Evolutionary conservation across 768 basidiomycete species (phyloP).

Genomic region (Rubroboletus pulcherrimus): DNA sequence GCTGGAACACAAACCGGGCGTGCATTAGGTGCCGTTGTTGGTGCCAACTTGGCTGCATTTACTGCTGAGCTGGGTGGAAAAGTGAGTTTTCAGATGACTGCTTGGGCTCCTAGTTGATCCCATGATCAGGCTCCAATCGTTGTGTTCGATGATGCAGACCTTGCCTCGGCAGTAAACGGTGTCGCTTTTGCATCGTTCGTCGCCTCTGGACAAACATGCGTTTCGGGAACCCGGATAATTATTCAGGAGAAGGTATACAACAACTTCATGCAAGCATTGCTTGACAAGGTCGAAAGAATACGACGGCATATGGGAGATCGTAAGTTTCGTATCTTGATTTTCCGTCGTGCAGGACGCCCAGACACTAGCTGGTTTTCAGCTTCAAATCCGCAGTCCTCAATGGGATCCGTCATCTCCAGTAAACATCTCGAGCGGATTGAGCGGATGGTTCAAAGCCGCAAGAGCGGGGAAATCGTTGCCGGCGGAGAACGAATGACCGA

Average conservation of each 20-base stretch:
- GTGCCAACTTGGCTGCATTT: constrained; percentile 66
- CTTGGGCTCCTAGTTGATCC: background rate
- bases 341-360: background rate
- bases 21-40: constrained; percentile 68
- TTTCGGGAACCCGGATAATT: constrained; percentile 85
- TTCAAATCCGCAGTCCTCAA: constrained; percentile 61
- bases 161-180: constrained; percentile 74
- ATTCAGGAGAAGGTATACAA: constrained; percentile 70
- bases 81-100: constrained; percentile 33
- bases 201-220: constrained; percentile 86
- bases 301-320: constrained; percentile 73
- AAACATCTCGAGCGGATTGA: constrained; percentile 65
- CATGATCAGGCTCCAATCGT: constrained; percentile 66
- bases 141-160: constrained; percentile 75
- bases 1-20: constrained; percentile 78
- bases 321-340: constrained; percentile 35
- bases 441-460: constrained; percentile 45
- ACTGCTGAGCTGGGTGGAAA: constrained; percentile 89
- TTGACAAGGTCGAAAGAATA: constrained; percentile 62
- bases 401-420: constrained; percentile 77
- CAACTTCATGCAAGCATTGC: constrained; percentile 56
- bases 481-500: constrained; percentile 70
- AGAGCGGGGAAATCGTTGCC: constrained; percentile 46
- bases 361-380: constrained; percentile 39
- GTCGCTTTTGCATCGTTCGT: constrained; percentile 80